Conservation (phyloP, 2,329 filamentous ascomycete species). For the Ascochyta rabiei region DNA sequence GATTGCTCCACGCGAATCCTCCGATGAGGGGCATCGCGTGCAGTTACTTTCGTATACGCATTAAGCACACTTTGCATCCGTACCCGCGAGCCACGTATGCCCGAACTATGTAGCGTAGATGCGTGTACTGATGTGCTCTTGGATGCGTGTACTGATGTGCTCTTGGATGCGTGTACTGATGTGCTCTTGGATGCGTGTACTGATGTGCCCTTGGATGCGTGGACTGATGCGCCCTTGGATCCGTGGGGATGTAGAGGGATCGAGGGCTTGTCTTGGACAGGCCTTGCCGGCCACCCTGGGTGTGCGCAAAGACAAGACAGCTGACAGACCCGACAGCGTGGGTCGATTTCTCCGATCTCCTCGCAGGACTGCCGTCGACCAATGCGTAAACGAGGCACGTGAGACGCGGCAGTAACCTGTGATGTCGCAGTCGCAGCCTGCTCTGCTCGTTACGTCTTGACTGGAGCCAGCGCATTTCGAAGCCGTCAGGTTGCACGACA, state of each 20-base stretch:
- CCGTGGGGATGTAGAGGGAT: conserved; percentile 8
- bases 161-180: conserved; percentile 24
- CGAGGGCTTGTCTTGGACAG: conserved; percentile 10
- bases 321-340: conserved; percentile 27
- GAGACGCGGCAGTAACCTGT: conserved; percentile 21
- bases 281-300: conserved; percentile 2
- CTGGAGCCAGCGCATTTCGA: conserved; percentile 41
- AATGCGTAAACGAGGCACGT: conserved; percentile 20
- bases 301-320: conserved; percentile 17
- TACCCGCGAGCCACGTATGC: conserved; percentile 16
- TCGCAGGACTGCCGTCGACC: conserved; percentile 17
- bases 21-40: conserved; percentile 31
- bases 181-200: conserved; percentile 22
- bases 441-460: conserved; percentile 27
- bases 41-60: conserved; percentile 18
- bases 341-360: conserved; percentile 34
- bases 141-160: conserved; percentile 21
- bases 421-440: conserved; percentile 21
- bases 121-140: conserved; percentile 15
- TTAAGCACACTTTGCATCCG: conserved; percentile 18
- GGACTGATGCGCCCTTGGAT: conserved; percentile 7
- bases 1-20: conserved; percentile 39
- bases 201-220: too few relatives aligned
- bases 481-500: conserved; percentile 30
- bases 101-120: conserved; percentile 2